Base-by-base conservation (phyloP, 2,329 filamentous ascomycete species). In the Xylaria sp. region DNA sequence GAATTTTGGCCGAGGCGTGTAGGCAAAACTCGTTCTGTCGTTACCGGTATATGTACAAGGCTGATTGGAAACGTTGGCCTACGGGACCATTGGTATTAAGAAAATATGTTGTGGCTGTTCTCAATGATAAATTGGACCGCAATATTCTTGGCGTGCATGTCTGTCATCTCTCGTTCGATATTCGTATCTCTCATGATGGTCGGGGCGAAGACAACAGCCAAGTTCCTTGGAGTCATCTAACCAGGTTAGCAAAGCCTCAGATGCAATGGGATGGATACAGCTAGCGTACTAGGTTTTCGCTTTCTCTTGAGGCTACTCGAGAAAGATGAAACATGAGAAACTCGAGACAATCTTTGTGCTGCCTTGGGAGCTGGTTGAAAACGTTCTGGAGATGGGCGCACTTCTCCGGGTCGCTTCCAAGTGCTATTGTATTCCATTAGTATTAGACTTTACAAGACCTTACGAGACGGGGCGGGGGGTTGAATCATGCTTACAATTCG, bases 201-300 rank as follows among this genome's bases (percentile, higher is more conserved):
- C 8, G 96, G 96, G 9, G 96, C 96, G 79, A 99, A 99, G 44
- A 99, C 96, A 50, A 99, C 96, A 3, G 96, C 94, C 69, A 98
- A 83, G 78, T 99, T 99, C 82, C 97, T 93, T 65, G 95, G 93
- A 27, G 93, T 97, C 96, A 99, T 99, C 90, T 93, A 69, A 2
- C 54, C 54, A 32, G 3, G 66, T 80, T 72, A 82, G 77, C 51
- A 25, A 40, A 50, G 29, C 35, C 6, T n/a, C 12, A 16, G 58
- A 10, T 44, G 12, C 9, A 10, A 42, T 40, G 0, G 65, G 21
- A 60, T 55, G 65, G 21, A 63, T 60, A n/a, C 62, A 2, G 21
- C 32, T n/a, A 47, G 82, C 89, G 74, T 84, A 93, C 91, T 79
- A 98, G 81, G 78, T 98, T 98, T 79, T 97, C 92, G 47, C 87